These are phyloP conservation scores for Zygosaccharomyces sapae DNA, from an alignment of 1,139 yeast genomes.

Conservation along the genomic window DNA sequence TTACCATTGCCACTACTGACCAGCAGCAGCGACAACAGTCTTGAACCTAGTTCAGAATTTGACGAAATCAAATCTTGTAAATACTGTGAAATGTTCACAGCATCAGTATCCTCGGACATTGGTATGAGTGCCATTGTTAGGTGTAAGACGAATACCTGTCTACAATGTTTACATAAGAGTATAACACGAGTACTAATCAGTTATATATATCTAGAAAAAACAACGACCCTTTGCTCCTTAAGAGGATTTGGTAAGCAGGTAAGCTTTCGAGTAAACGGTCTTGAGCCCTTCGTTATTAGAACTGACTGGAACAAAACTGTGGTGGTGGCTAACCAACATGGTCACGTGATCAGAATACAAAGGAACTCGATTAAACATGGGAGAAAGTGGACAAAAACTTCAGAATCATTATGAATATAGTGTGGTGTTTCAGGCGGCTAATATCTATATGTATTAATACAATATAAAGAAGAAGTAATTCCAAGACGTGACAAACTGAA, in stretches of 20 bases:
- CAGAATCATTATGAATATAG: not conserved
- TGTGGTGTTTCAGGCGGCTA: not conserved
- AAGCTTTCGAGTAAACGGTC: not conserved
- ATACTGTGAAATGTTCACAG: conserved; percentile 13
- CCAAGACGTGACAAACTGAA: no score
- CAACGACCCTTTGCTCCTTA: not conserved
- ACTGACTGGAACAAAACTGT: conserved; percentile 7
- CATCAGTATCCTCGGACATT: conserved; percentile 3
- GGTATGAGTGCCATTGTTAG: not conserved
- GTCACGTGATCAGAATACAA: conserved; percentile 3
- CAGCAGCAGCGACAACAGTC: conserved; percentile 30
- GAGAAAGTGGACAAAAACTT: not conserved
- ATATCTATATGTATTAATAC: no score
- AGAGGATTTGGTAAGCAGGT: not conserved
- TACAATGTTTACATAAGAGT: not conserved
- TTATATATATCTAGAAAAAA: not conserved
- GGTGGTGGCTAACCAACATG: conserved; percentile 14
- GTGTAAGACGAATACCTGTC: not conserved
- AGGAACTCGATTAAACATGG: not conserved
- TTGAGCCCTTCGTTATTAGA: no score
- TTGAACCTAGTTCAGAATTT: conserved; percentile 32
- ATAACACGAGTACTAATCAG: not conserved
- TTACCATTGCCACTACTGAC: conserved; percentile 31
- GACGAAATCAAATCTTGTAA: conserved; percentile 26
- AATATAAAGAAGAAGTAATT: no score